Conservation (phyloP, 148 eudicot species). For the Agrostemma githago region DNA sequence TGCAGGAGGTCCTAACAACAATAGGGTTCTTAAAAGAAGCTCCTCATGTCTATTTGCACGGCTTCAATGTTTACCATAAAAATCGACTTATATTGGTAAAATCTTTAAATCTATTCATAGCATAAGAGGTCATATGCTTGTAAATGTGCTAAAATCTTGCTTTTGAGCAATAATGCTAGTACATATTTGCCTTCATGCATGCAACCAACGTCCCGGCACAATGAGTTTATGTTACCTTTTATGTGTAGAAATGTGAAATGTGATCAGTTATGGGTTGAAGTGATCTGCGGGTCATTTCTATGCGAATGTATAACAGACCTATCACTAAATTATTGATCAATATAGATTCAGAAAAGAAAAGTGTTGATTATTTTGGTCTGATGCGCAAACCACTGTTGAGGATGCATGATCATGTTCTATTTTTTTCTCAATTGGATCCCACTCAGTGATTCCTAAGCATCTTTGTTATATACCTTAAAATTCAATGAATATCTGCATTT, state of each 20-base stretch:
- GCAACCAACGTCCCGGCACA: background rate
- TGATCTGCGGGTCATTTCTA: background rate
- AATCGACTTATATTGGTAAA: conserved; percentile 73
- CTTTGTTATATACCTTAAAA: background rate
- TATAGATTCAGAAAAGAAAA: background rate
- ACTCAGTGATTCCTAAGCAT: background rate
- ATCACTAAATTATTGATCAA: background rate
- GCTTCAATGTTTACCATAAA: conserved; percentile 84
- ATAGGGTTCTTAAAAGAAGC: conserved; percentile 88
- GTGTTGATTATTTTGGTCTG: background rate
- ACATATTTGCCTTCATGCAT: background rate
- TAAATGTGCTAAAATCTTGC: background rate
- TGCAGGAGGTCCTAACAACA: conserved; percentile 67
- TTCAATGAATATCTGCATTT: background rate
- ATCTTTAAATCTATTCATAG: background rate
- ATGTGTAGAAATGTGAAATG: background rate
- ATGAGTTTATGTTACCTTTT: background rate
- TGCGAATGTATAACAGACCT: background rate
- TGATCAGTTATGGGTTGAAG: conserved; percentile 1
- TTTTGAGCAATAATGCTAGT: background rate
- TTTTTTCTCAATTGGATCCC: background rate
- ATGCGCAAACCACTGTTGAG: background rate
- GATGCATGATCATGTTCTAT: background rate
- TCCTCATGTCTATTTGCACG: conserved; percentile 66
- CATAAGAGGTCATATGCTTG: background rate